phyloP scores from a whole-genome alignment of 176 grass and related monocot species.

The Phoenix roebelenii region DNA sequence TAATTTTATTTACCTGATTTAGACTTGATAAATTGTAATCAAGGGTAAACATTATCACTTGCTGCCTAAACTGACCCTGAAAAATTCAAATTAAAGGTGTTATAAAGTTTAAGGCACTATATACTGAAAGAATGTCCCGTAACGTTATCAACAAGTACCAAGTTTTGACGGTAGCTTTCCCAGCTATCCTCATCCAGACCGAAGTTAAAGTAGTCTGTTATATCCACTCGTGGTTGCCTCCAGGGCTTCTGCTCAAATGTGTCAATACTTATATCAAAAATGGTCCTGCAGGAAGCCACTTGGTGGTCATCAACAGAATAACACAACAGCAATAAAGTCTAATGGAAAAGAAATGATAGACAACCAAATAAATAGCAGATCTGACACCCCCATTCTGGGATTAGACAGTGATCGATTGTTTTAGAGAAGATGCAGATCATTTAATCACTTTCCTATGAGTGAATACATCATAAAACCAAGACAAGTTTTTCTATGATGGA shows the following conservation, averaged over 20 bases:
- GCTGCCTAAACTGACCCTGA: slow-evolving; percentile 36
- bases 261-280: slow-evolving; percentile 45
- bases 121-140: neutral
- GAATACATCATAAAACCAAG: no score
- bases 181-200: slow-evolving; percentile 72
- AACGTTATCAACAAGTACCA: slow-evolving; percentile 34
- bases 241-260: slow-evolving; percentile 70
- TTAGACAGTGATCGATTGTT: no score
- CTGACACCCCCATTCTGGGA: no score
- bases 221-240: slow-evolving; percentile 51
- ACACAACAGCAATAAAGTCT: neutral
- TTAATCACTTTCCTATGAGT: no score
- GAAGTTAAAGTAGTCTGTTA: slow-evolving; percentile 71
- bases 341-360: no score
- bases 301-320: neutral
- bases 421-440: no score
- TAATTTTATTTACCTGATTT: slow-evolving; percentile 34
- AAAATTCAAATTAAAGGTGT: neutral
- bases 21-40: slow-evolving; percentile 24
- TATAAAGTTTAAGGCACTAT: no score
- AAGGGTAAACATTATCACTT: slow-evolving; percentile 11
- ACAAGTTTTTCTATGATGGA: no score
- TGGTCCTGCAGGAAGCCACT: slow-evolving; percentile 19
- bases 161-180: slow-evolving; percentile 51
- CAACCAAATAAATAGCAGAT: no score